A percentile compares a stretch with the other conserved stretches of the same genome.
These are phyloP conservation scores for Eutypella sp. DNA, from an alignment of 2,329 filamentous ascomycete genomes.

Conservation along the genomic window DNA sequence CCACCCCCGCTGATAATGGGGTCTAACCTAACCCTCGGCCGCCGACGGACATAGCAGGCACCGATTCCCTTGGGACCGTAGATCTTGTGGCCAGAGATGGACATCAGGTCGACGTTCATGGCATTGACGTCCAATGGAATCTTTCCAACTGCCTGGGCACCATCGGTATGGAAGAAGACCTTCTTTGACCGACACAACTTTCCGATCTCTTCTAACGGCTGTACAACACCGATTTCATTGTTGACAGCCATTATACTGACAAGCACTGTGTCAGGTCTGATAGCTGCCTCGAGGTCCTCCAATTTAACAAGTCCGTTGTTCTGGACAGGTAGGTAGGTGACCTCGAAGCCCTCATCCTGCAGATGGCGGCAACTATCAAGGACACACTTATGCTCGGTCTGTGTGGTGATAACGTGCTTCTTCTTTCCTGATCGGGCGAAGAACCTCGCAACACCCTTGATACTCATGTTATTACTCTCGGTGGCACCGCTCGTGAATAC, in stretches of 20 bases:
- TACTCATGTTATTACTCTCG: slow-evolving; percentile 99
- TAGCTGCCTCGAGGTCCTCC: slow-evolving; percentile 78
- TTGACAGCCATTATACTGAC: slow-evolving; percentile 99
- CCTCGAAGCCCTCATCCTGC: slow-evolving; percentile 91
- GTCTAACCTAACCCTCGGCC: slow-evolving; percentile 88
- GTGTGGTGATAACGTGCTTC: slow-evolving; percentile 95
- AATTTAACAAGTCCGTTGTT: slow-evolving; percentile 80
- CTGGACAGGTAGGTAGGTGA: slow-evolving; percentile 94
- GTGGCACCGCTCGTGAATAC: slow-evolving; percentile 98
- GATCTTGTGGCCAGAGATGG: slow-evolving; percentile 97
- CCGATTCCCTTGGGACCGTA: slow-evolving; percentile 97
- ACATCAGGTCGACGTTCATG: slow-evolving; percentile 98
- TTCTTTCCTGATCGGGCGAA: slow-evolving; percentile 92
- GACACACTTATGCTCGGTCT: slow-evolving; percentile 99
- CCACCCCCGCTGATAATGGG: slow-evolving; percentile 95
- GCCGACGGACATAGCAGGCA: slow-evolving; percentile 89
- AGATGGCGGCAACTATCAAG: slow-evolving; percentile 95
- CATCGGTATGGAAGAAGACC: slow-evolving; percentile 97
- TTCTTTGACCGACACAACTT: slow-evolving; percentile 86
- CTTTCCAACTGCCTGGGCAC: slow-evolving; percentile 96
- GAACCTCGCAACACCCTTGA: slow-evolving; percentile 96
- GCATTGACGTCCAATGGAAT: slow-evolving; percentile 94
- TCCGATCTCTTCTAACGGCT: slow-evolving; percentile 90
- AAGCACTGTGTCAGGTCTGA: slow-evolving; percentile 82
- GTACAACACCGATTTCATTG: slow-evolving; percentile 99